Evolutionary conservation across 495 filamentous ascomycete genomes (phyloP).

Genomic region (Cetradonia linearis): DNA sequence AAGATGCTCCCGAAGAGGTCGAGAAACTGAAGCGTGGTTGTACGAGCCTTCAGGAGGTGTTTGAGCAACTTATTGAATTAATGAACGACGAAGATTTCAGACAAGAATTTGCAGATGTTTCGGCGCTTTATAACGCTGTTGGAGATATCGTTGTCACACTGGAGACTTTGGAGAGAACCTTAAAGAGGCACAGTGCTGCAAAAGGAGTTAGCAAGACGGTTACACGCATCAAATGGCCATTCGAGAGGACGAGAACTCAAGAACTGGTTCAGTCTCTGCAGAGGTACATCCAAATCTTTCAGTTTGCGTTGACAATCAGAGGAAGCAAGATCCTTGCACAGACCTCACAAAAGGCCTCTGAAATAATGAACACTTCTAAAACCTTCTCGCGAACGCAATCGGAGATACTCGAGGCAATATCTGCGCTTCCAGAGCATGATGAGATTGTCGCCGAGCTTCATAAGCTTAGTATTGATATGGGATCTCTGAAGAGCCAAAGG

Average conservation of each 20-base stretch:
- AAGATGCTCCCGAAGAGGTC: neutral
- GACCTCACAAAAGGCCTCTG: neutral
- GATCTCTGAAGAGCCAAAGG: neutral
- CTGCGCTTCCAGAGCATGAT: neutral
- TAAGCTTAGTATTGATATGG: neutral
- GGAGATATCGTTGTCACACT: constrained; percentile 1
- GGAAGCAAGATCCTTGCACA: constrained; percentile 1
- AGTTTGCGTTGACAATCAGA: constrained; percentile 3
- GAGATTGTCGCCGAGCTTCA: constrained; percentile 7
- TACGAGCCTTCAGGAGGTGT: neutral
- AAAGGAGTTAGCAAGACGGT: neutral
- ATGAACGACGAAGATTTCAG: neutral
- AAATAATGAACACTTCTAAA: neutral
- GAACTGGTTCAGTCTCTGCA: neutral
- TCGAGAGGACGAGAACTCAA: neutral
- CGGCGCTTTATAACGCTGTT: neutral
- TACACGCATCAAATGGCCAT: constrained; percentile 3
- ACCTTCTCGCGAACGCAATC: constrained; percentile 4
- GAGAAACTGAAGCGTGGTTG: neutral
- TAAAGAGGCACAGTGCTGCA: neutral
- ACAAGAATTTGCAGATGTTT: neutral
- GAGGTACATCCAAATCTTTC: constrained; percentile 1
- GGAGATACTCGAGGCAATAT: neutral
- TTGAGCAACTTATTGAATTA: neutral
- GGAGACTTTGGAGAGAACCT: neutral